Evolutionary conservation across 140 eudicot genomes (phyloP).

Genomic region (Bidens hawaiensis): DNA sequence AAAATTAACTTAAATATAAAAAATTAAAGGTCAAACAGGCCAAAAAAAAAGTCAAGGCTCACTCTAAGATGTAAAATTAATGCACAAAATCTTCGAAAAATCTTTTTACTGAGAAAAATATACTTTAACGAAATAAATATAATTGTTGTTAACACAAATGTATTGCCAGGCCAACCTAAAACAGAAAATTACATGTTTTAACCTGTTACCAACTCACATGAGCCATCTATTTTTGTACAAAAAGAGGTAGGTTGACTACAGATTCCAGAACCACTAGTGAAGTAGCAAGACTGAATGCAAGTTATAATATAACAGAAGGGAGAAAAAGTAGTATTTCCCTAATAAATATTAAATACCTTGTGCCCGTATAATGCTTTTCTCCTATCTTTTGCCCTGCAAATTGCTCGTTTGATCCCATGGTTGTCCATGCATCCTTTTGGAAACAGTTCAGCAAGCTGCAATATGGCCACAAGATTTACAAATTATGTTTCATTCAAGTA

Average conservation of each 20-base stretch:
- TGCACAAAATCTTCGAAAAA: neutral
- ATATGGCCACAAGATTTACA: slow-evolving; percentile 10
- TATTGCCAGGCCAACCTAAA: neutral
- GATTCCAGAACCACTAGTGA: neutral
- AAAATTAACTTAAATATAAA: neutral
- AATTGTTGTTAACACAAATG: neutral
- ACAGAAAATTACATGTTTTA: neutral
- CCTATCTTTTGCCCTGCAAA: slow-evolving; percentile 74
- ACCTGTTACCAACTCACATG: neutral
- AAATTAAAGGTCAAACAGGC: neutral
- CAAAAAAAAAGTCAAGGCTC: neutral
- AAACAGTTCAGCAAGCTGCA: slow-evolving; percentile 92
- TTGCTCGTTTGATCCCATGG: slow-evolving; percentile 86
- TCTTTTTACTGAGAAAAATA: neutral
- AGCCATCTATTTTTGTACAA: neutral
- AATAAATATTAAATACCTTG: slow-evolving; percentile 42
- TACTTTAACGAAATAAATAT: neutral
- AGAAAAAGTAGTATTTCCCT: neutral
- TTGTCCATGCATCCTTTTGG: slow-evolving; percentile 86
- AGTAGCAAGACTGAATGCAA: neutral
- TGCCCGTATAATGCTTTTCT: slow-evolving; percentile 36
- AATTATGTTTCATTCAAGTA: slow-evolving; percentile 6
- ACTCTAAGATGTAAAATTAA: neutral
- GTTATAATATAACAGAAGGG: neutral
- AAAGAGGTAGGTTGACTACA: too few species aligned